Base-by-base conservation (phyloP, 1,284 basidiomycete species). In the Mycosarcoma mackinlayi region DNA sequence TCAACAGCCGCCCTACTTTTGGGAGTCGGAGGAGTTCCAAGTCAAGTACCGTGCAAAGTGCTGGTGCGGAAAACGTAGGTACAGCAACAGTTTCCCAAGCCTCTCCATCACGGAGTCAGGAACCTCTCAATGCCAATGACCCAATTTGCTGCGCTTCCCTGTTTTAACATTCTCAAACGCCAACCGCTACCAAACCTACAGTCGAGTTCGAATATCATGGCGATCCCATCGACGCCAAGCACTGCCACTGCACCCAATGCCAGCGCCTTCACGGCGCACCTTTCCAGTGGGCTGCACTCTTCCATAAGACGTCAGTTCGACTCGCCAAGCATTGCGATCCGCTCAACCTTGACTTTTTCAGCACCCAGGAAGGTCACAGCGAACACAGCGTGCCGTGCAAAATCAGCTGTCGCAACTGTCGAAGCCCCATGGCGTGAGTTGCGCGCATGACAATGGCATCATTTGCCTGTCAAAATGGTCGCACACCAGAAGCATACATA, bases 181-280 rank as follows among this genome's bases (percentile, higher is more conserved):
- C n/a, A n/a, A n/a, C n/a, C n/a, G n/a, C n/a, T n/a, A n/a, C n/a
- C n/a, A n/a, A n/a, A n/a, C 34, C 16, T 10, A 30, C 50, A 71
- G 71, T 74, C 39, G 63, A 63, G 25, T 74, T 74, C 44, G 71
- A 71, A 28, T 74, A 69, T 30, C 67, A 70, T 42, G 71, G 71
- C 13, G 71, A 74, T 16, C 67, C 71, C 4, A 66, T 74, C 45
- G 71, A 74, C 44, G 67, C 62, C 41, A 71, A 67, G 27, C 65
- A 69, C 58, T 79, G 77, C 60, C 76, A 78, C 63, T 79, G 77
- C 48, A 64, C 65, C 0, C 67, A 72, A 23, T 79, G 77, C 45
- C 77, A 79, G 35, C 58, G 76, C 6, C 48, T 79, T 24, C 75
- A 79, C 49, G 74, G 74, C 3, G 69, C 74, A 3, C 77, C 77